A percentile compares a stretch with the other conserved stretches of the same genome.
These are phyloP conservation scores for Erythrobasidium hasegawianum DNA, from an alignment of 1,284 basidiomycete genomes.

Conservation along the genomic window DNA sequence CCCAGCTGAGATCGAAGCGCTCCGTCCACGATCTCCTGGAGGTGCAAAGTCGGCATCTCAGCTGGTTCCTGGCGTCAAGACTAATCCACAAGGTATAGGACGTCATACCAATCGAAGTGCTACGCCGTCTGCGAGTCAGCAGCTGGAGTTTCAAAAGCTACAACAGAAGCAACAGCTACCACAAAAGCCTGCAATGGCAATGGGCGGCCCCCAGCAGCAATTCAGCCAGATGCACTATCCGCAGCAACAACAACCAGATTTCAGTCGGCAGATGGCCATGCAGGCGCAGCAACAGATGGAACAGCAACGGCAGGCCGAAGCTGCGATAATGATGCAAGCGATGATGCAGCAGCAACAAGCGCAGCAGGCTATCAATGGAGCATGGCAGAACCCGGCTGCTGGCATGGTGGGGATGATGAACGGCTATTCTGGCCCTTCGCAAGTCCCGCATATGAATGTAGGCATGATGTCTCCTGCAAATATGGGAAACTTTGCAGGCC, in stretches of 20 bases:
- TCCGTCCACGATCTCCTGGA: constrained; percentile 28
- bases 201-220: no score
- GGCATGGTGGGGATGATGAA: not conserved
- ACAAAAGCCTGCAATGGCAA: constrained; percentile 6
- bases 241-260: no score
- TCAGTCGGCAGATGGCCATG: not conserved
- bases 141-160: constrained; percentile 12
- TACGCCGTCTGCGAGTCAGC: constrained; percentile 27
- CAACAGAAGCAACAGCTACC: constrained; percentile 24
- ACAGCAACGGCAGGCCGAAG: constrained; percentile 15
- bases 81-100: constrained; percentile 31
- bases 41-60: not conserved
- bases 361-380: constrained; percentile 2
- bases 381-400: not conserved
- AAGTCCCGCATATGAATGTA: constrained; percentile 6
- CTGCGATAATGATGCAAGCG: constrained; percentile 18
- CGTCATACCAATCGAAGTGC: constrained; percentile 30
- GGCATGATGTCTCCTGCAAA: constrained; percentile 1
- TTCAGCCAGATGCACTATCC: no score
- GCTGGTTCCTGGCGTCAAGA: constrained; percentile 25
- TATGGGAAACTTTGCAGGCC: no score
- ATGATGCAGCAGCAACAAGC: constrained; percentile 27
- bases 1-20: constrained; percentile 11
- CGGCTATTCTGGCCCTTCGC: not conserved
- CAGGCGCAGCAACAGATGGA: constrained; percentile 18